These are phyloP conservation scores for Plasmodium cynomolgi DNA, from an alignment of 169 alveolate species.

Conservation along the genomic window DNA sequence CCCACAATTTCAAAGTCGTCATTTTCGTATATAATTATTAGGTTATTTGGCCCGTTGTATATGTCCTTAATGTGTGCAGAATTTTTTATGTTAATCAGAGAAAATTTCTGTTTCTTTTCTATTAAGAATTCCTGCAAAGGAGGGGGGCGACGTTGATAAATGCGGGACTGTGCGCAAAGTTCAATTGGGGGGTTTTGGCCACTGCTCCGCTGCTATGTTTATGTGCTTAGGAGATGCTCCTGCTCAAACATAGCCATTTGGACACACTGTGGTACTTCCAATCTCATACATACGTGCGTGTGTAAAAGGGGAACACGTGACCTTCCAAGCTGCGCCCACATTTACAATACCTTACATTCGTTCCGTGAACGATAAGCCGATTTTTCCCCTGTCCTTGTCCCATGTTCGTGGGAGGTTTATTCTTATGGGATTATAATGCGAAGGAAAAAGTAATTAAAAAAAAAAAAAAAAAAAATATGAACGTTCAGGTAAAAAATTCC, in stretches of 20 bases:
- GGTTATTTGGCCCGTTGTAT: slow-evolving; percentile 54
- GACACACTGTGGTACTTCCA: background rate
- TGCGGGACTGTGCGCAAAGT: background rate
- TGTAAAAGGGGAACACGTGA: background rate
- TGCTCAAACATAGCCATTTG: background rate
- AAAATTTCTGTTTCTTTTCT: slow-evolving; percentile 42
- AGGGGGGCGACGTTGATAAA: background rate
- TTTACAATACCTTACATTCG: slow-evolving; percentile 55
- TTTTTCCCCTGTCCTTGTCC: slow-evolving; percentile 66
- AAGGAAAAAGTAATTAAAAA: background rate
- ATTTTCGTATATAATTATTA: slow-evolving; percentile 54
- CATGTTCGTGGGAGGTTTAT: slow-evolving; percentile 11
- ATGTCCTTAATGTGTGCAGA: slow-evolving; percentile 18
- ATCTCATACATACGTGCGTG: background rate
- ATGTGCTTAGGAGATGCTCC: background rate
- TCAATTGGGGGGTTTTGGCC: background rate
- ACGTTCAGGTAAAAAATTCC: slow-evolving; percentile 2
- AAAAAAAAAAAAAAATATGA: slow-evolving; percentile 22
- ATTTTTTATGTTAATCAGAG: slow-evolving; percentile 43
- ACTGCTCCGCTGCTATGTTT: background rate
- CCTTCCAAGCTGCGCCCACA: background rate
- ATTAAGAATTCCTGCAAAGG: slow-evolving; percentile 44
- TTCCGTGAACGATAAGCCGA: slow-evolving; percentile 61
- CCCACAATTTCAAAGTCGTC: slow-evolving; percentile 69
- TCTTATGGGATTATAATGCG: background rate